Evolutionary conservation across 495 filamentous ascomycete genomes (phyloP), one percentile per base, ranked within the genome.

Genomic region (Hypomontagnella monticulosa): DNA sequence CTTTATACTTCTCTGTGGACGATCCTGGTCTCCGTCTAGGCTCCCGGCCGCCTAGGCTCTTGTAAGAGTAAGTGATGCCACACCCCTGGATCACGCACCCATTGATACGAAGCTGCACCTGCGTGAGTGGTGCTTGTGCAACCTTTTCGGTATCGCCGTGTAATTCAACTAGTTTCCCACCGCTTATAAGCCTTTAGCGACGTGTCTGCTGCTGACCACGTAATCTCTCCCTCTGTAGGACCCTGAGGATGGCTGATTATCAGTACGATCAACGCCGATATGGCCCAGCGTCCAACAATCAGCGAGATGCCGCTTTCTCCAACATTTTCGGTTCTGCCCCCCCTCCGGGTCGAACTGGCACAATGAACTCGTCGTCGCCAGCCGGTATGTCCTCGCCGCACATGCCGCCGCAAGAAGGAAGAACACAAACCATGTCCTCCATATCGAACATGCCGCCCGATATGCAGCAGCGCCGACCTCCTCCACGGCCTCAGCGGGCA

Each of bases 281-380:
- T 76, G 89, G 87, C 62, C 84, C 88, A 73, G 78, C 90, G 33
- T 86, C 89, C 48, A 85, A 86, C 73, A 83, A 85, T 70, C 91
- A 96, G 77, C 88, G 95, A 78, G 94, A 99, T 84, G 93, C 91
- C 70, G 95, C 93, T 33, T 99, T 96, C 77, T 91, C 91, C 55
- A 92, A 93, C 78, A 99, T 99, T 69, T 99, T 99, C 71, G 95
- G 95, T 63, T 87, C 88, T 71, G 86, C 91, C 48, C 92, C 91
- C 46, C 92, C 91, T 36, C 91, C 91, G 43, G 94, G 95, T 51
- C 88, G 92, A 65, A 93, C 93, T 43, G 92, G 93, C 59, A 93
- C 91, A 4, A 93, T 93, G 90, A 91, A 85, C 54, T 91, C 90
- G 16, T 85, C 91, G 60, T 79, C 87, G 27, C 46, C 53, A 34